Evolutionary conservation across 768 basidiomycete species (phyloP), one percentile per base, ranked within the genome.

Genomic region (Agrocybe pediades): DNA sequence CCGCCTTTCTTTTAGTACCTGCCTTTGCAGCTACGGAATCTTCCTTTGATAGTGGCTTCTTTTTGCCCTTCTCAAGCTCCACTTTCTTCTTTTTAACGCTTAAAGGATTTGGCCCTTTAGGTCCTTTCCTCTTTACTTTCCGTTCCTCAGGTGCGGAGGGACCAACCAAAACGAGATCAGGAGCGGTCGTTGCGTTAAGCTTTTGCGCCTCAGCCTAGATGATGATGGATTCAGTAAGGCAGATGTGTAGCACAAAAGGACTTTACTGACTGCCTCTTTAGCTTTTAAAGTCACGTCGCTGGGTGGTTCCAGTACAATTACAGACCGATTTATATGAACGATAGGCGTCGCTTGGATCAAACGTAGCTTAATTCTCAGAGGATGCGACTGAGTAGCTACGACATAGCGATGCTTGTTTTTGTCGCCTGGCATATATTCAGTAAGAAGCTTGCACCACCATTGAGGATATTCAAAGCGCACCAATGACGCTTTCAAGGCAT

Each of bases 361-460:
- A 15, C 95, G 85, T 42, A 98, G 76, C 52, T 77, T 74, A 23
- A 72, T 70, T 3, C 95, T 85, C 2, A 98, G 83, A 5, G 82
- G 70, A 29, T 84, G 80, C 0, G 87, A 91, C 67, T 96, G 93
- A 0, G 92, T 85, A 21, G 92, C 92, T 49, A 98, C 74, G 25
- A 93, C 85, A 71, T 98, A 98, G 40, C 95, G 86, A 70, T 97
- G 93, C 68, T 92, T 92, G 66, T 99, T 99, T 23, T 83, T 78
- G 19, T 83, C 82, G 17, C 92, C 90, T 93, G 55, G 9, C 49
- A 21, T 3, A 52, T 20, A 17, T 17, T 42, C 9, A 45, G 46
- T 21, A 41, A 15, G 26, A 21, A 39, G 24, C 43, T 17, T 33
- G 39, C 9, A 15, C 21, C 11, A 36, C 30, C 17, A 23, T 36